Conservation (phyloP, 2,329 filamentous ascomycete species). For the Fusarium udum region DNA sequence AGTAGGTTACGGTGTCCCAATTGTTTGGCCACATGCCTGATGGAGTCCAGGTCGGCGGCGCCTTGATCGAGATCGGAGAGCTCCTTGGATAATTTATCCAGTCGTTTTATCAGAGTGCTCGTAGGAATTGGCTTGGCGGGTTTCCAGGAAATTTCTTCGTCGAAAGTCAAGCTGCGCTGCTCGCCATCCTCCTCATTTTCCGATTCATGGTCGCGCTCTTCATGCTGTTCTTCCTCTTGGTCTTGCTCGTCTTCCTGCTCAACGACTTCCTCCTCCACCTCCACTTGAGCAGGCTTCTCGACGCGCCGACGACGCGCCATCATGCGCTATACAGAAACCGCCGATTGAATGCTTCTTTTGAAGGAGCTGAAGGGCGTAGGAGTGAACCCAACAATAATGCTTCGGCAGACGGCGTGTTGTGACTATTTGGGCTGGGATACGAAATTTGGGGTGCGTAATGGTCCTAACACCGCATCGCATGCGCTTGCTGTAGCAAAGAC, state of each 20-base stretch:
- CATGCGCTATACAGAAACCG: constrained; percentile 35
- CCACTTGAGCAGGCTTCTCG: constrained; percentile 45
- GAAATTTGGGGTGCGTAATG: constrained; percentile 33
- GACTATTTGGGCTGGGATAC: constrained; percentile 25
- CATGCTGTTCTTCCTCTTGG: constrained; percentile 24
- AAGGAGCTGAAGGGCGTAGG: background rate
- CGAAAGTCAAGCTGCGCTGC: constrained; percentile 72
- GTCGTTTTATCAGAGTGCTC: constrained; percentile 80
- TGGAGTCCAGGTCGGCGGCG: constrained; percentile 81
- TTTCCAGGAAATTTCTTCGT: constrained; percentile 88
- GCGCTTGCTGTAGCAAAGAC: constrained; percentile 13
- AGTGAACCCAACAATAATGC: background rate
- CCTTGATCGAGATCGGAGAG: constrained; percentile 89
- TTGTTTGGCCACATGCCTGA: constrained; percentile 84
- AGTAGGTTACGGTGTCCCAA: constrained; percentile 84
- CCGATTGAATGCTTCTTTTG: background rate
- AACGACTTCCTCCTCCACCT: constrained; percentile 42
- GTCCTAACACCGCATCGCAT: constrained; percentile 39
- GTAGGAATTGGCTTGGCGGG: constrained; percentile 90
- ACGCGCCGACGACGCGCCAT: constrained; percentile 52
- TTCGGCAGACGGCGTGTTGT: constrained; percentile 2
- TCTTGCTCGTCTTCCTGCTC: constrained; percentile 41
- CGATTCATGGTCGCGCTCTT: constrained; percentile 25
- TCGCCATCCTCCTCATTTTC: constrained; percentile 43
- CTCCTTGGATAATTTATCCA: constrained; percentile 84